Evolutionary conservation across 495 filamentous ascomycete species (phyloP), one percentile per base, ranked within the genome.

Genomic region (Ramalina intermedia): DNA sequence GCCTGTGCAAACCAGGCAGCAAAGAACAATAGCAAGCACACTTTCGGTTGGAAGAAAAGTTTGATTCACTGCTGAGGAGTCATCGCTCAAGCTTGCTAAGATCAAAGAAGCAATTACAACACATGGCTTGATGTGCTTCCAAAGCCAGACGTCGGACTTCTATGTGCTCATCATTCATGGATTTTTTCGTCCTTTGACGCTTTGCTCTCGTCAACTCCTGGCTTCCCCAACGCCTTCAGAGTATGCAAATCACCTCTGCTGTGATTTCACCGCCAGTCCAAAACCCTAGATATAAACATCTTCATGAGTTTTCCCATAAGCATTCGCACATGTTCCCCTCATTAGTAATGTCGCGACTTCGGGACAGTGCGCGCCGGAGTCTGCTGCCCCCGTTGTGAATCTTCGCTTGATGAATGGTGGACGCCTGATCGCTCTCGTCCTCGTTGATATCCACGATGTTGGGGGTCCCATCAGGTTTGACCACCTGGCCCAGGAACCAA

Each of bases 401-500:
- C 29, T 58, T 40, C 66, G 67, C 6, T 65, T 68, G 7, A n/a
- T 41, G 16, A n/a, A 18, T 41, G 2, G 17, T n/a, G 39, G 7
- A 18, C 11, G 67, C 64, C 8, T 66, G 58, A 12, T 61, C 64
- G 13, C 75, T 71, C 54, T 75, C 66, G 14, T 63, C 58, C 64
- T 87, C 85, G 42, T 73, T 64, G 24, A 90, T 74, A 20, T 71
- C 56, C 21, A 89, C 63, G 2, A 67, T 71, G 23, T 77, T 62
- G 1, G 63, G 63, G 71, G 63, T 6, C 66, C 69, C 18, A 66
- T 61, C 8, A 35, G 41, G 41, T 52, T 68, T 63, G 2, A 49
- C 8, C 14, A 75, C 58, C 18, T 70, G 65, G 8, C 60, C 58
- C 9, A 78, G 58, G 4, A 57, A 51, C 4, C 71, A 69, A 50